These are phyloP conservation scores for Domatiomyces catenatus DNA, from an alignment of 2,329 filamentous ascomycete genomes.

Conservation along the genomic window DNA sequence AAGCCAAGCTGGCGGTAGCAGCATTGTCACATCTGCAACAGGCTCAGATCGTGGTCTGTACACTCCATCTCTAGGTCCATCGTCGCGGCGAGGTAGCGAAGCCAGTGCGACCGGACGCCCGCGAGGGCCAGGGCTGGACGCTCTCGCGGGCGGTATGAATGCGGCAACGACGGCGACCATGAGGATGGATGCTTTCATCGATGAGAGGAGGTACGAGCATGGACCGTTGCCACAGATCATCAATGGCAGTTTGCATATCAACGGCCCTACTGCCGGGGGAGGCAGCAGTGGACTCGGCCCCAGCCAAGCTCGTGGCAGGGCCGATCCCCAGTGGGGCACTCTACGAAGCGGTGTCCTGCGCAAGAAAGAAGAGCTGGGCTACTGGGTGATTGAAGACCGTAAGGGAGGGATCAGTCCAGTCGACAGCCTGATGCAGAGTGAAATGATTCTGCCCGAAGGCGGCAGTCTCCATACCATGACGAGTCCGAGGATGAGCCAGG, in stretches of 20 bases:
- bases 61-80: constrained; percentile 21
- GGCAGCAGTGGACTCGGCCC: constrained; percentile 22
- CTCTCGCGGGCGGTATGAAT: constrained; percentile 58
- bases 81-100: constrained; percentile 25
- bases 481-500: neutral
- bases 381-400: constrained; percentile 17
- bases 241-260: constrained; percentile 9
- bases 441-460: constrained; percentile 7
- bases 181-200: constrained; percentile 94
- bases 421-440: constrained; percentile 12
- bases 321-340: neutral
- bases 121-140: constrained; percentile 25
- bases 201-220: constrained; percentile 21
- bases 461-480: neutral
- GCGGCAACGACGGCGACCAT: constrained; percentile 41
- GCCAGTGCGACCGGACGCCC: constrained; percentile 40
- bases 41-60: constrained; percentile 13
- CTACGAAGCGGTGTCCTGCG: constrained; percentile 3
- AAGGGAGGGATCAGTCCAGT: constrained; percentile 12
- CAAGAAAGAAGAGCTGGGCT: constrained; percentile 18
- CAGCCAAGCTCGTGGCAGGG: constrained; percentile 14
- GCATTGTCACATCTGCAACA: constrained; percentile 12
- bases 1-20: constrained; percentile 12
- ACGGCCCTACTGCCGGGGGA: constrained; percentile 15
- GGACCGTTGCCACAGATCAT: constrained; percentile 17